Evolutionary conservation across 352 stramenopile species (phyloP).

Genomic region (Pythium brassicae): DNA sequence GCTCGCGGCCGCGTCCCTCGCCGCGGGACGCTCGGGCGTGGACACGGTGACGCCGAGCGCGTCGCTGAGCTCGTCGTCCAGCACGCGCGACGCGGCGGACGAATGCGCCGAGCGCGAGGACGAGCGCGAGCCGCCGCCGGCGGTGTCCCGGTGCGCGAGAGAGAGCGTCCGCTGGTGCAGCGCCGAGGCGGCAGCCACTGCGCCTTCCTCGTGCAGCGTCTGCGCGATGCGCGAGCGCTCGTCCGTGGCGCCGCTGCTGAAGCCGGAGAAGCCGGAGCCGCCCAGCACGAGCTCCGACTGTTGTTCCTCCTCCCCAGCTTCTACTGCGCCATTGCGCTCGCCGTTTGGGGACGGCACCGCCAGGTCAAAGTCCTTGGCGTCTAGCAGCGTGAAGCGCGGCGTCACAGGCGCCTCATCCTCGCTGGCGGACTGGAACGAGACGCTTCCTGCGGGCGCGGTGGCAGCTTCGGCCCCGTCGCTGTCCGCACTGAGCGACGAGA

Average conservation of each 20-base stretch:
- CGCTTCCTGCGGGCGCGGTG: not conserved
- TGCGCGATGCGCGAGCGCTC: slow-evolving; percentile 9
- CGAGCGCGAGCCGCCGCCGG: slow-evolving; percentile 11
- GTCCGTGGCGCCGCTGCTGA: slow-evolving; percentile 9
- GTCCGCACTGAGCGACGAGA: slow-evolving; percentile 29
- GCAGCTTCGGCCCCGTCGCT: slow-evolving; percentile 21
- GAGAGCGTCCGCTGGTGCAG: slow-evolving; percentile 8
- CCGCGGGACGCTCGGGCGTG: slow-evolving; percentile 3
- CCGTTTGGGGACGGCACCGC: not conserved
- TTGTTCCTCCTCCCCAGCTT: slow-evolving; percentile 26
- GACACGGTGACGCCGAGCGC: slow-evolving; percentile 35
- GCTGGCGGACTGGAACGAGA: slow-evolving; percentile 15
- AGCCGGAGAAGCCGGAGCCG: slow-evolving; percentile 25
- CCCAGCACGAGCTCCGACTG: slow-evolving; percentile 53
- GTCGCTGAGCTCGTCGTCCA: slow-evolving; percentile 58
- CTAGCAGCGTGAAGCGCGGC: slow-evolving; percentile 60
- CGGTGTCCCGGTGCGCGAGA: not conserved
- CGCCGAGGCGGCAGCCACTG: slow-evolving; percentile 4
- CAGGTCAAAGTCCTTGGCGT: slow-evolving; percentile 45
- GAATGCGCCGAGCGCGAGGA: slow-evolving; percentile 10
- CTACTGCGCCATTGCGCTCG: slow-evolving; percentile 3
- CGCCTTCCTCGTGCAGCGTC: slow-evolving; percentile 7
- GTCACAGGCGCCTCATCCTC: slow-evolving; percentile 23
- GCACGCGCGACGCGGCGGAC: slow-evolving; percentile 14
- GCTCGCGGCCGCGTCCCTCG: not conserved